Base-by-base conservation (phyloP, 169 alveolate genomes). In the Plasmodium ovale region DNA sequence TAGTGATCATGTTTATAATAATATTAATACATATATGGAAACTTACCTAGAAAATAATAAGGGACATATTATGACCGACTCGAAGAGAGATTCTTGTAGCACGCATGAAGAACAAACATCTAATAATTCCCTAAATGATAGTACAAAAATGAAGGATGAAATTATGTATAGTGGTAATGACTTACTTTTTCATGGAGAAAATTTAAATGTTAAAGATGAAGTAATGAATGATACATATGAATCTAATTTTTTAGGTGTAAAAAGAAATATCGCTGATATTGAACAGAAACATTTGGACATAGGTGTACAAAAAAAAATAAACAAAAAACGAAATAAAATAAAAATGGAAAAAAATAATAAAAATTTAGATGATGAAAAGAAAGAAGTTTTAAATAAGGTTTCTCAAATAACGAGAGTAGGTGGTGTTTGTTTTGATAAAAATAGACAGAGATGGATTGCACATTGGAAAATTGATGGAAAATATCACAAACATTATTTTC, bases 401-500 rank as follows among this genome's bases (percentile, higher is more conserved):
- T 79, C 89, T 16, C 89, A 79, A 51, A 79, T 79, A 64, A 79
- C 89, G 39, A 64, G 89, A 64, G 89, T 79, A 2, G 89, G 89
- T 33, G 89, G 89, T 21, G 89, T 79, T 12, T 79, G 89, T 44
- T 79, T 79, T 65, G 89, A 79, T 79, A 79, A 79, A 31, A 79
- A 79, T 79, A 64, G 89, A 29, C 89, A 79, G 33, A 79, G 89
- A 33, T 79, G 89, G 89, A 79, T 79, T 27, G 89, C 89, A 1
- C 89, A 79, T 42, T 79, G 89, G 89, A 79, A 79, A 64, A 79
- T 79, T 64, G 89, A 65, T 54, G 89, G 89, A 6, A 79, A 79
- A 79, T 79, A 79, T 35, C 89, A 79, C 27, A 79, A 79, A 59
- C 89, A 79, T 65, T 79, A 79, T 64, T 79, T 79, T 39, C 89